Percentiles rank a stretch among this genome's conserved stretches.
Evolutionary conservation across 768 basidiomycete species (phyloP).

Genomic region (Boletus fagicola): DNA sequence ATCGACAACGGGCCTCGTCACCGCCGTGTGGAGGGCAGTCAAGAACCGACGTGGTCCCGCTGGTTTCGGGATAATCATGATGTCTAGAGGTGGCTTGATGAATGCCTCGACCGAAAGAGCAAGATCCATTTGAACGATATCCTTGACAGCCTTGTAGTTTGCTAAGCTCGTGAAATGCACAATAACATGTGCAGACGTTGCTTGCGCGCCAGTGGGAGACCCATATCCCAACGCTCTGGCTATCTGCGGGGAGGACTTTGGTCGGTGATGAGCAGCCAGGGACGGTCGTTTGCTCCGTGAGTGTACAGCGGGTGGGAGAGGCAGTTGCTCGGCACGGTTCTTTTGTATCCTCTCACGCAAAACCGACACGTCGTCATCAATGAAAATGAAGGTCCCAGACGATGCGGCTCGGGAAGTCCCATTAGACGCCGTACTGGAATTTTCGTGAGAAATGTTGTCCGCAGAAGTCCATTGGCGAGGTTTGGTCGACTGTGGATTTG

Average conservation of each 20-base stretch:
- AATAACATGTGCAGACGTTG: conserved; percentile 43
- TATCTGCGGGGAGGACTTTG: conserved; percentile 79
- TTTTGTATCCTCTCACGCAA: conserved; percentile 73
- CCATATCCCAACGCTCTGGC: conserved; percentile 50
- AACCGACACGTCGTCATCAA: conserved; percentile 88
- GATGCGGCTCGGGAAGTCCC: conserved; percentile 26
- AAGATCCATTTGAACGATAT: conserved; percentile 65
- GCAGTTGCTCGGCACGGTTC: conserved; percentile 53
- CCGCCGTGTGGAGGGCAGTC: conserved; percentile 88
- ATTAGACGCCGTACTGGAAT: conserved; percentile 17
- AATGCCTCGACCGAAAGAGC: conserved; percentile 46
- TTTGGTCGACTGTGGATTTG: conserved; percentile 14
- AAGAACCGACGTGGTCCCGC: conserved; percentile 92
- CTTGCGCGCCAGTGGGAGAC: conserved; percentile 28
- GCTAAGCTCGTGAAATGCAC: conserved; percentile 90
- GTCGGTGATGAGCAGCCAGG: conserved; percentile 63
- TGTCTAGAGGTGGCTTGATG: conserved; percentile 64
- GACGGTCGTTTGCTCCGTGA: conserved; percentile 63
- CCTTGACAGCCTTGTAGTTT: conserved; percentile 87
- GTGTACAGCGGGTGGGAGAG: conserved; percentile 38
- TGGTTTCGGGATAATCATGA: conserved; percentile 97
- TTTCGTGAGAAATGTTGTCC: conserved; percentile 24
- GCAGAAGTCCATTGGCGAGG: conserved; percentile 22
- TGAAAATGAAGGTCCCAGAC: conserved; percentile 69
- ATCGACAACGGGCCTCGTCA: conserved; percentile 83